Base-by-base conservation (phyloP, 306 rosid genomes). In the Dryas alaskensis region DNA sequence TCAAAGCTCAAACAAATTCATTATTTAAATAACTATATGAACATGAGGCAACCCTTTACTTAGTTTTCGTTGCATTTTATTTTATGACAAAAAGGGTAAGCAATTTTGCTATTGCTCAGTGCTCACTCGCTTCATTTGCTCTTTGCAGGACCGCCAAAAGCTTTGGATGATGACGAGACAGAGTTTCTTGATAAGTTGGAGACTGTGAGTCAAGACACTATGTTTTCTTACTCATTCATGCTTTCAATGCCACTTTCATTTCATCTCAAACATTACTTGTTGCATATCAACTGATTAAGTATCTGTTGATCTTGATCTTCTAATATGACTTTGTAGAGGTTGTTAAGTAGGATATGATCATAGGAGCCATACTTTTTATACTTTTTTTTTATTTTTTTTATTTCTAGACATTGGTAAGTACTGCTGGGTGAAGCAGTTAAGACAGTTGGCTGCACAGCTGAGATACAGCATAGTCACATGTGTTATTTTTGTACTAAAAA, bases 131-230 rank as follows among this genome's bases (percentile, higher is more conserved):
- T 14, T 40, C 12, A 7, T 65, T 60, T 70, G 43, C 57, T 77
- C 8, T 42, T 80, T 65, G 47, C 81, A 93, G 96, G 98, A 75
- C 98, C 98, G 9, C 97, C 98, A 54, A 94, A 94, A 87, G 94
- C 98, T 79, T 83, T 94, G 85, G 98, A 94, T 2, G 97, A 91
- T 25, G 98, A 94, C 5, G 98, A 91, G 91, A 86, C 96, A 0
- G 97, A 93, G 75, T 93, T 93, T 81, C 96, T 94, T 73, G 97
- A 94, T 12, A 88, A 73, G 16, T 80, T 76, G 72, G 97, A 94
- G 81, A 59, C 59, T 50, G 96, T 93, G 65, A 74, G 84, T 52
- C 67, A 39, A 37, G 19, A 46, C 39, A 4, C 9, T 40, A 8
- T 66, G 8, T 8, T 43, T 45, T 74, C 53, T 47, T 69, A 37